phyloP scores from a whole-genome alignment of 352 stramenopile genomes.

The Globisporangium uncinulatum region DNA sequence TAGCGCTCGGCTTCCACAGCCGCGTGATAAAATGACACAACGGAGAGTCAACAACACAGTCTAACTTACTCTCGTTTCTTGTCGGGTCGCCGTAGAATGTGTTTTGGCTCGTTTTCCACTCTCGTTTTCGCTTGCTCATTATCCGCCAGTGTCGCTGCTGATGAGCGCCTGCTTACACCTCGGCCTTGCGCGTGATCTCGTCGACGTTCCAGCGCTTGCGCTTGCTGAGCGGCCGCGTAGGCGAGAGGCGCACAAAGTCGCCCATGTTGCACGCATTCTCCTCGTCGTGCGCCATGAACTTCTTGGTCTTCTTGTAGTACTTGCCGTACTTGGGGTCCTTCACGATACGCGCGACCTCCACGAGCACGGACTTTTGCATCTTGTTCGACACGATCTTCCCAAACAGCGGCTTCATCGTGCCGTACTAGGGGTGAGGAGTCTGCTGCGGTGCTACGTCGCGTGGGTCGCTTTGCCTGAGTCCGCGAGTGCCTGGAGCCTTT shows the following conservation, averaged over 20 bases:
- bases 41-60: slow-evolving; percentile 19
- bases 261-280: slow-evolving; percentile 90
- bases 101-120: slow-evolving; percentile 6
- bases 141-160: background rate
- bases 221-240: slow-evolving; percentile 81
- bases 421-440: background rate
- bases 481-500: too few species aligned
- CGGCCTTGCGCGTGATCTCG: slow-evolving; percentile 84
- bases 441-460: slow-evolving; percentile 2
- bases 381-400: slow-evolving; percentile 95
- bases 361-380: slow-evolving; percentile 96
- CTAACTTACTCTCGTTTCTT: slow-evolving; percentile 47
- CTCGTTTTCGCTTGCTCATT: background rate
- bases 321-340: slow-evolving; percentile 95
- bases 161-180: slow-evolving; percentile 42
- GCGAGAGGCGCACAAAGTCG: slow-evolving; percentile 76
- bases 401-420: slow-evolving; percentile 87
- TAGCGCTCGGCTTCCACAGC: slow-evolving; percentile 17
- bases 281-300: slow-evolving; percentile 98
- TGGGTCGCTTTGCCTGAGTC: background rate
- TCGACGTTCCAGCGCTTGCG: slow-evolving; percentile 87
- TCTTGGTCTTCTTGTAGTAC: slow-evolving; percentile 94
- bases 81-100: background rate
- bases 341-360: slow-evolving; percentile 91
- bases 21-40: background rate